Conservation (phyloP, 164 flowering plant species). For the Stephania japonica region DNA sequence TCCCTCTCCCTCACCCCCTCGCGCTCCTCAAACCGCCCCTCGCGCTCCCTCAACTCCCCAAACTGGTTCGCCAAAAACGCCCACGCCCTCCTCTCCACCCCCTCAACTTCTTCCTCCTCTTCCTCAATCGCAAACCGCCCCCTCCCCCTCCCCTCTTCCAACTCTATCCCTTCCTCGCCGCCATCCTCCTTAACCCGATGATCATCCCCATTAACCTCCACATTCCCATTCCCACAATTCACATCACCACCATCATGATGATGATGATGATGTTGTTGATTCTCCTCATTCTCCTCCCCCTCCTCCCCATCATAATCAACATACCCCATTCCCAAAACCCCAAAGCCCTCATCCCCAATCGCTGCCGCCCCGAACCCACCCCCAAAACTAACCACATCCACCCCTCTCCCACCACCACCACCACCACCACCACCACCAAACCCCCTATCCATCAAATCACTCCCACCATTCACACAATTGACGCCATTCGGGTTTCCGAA, state of each 20-base stretch:
- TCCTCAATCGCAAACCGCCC: constrained; percentile 32
- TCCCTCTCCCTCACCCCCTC: constrained; percentile 60
- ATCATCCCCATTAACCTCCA: neutral
- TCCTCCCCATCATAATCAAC: constrained; percentile 68
- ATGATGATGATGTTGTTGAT: no score
- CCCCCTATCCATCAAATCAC: constrained; percentile 29
- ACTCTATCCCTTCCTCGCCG: constrained; percentile 42
- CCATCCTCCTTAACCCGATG: constrained; percentile 40
- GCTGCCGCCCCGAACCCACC: constrained; percentile 46
- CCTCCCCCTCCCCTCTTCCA: constrained; percentile 48
- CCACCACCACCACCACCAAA: constrained; percentile 29
- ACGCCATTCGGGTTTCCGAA: constrained; percentile 10
- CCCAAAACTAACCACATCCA: constrained; percentile 46
- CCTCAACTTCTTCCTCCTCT: constrained; percentile 48
- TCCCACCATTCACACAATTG: constrained; percentile 3
- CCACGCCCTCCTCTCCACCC: constrained; percentile 45
- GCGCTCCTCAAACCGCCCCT: constrained; percentile 49
- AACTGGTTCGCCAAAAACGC: constrained; percentile 46
- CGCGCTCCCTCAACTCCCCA: constrained; percentile 57
- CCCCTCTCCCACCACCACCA: constrained; percentile 42
- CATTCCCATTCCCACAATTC: neutral
- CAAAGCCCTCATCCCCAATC: constrained; percentile 49
- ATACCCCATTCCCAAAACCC: constrained; percentile 58
- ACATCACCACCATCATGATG: no score
- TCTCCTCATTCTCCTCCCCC: constrained; percentile 32